Percentiles rank a stretch among this genome's conserved stretches.
Conservation (phyloP, 2,329 filamentous ascomycete genomes). For the Diaporthe sp. region DNA sequence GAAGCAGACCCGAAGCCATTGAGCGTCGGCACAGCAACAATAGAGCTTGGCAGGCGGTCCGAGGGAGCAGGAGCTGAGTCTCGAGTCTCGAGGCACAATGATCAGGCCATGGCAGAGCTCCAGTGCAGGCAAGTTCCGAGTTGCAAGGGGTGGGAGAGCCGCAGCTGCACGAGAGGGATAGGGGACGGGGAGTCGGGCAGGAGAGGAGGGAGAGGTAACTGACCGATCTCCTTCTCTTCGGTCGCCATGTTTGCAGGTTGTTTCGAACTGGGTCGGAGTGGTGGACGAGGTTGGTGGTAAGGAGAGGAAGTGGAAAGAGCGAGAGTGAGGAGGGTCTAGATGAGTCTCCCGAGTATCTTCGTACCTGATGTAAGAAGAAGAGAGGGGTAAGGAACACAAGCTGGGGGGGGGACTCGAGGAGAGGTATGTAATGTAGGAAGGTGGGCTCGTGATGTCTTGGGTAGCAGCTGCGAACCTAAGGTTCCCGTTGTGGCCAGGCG, state of each 20-base stretch:
- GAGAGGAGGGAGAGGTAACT: conserved; percentile 38
- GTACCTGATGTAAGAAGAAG: conserved; percentile 8
- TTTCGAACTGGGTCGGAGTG: neutral
- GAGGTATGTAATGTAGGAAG: conserved; percentile 11
- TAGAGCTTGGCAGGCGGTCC: neutral
- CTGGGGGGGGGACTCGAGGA: conserved; percentile 31
- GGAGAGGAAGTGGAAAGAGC: conserved; percentile 13
- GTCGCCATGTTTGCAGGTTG: conserved; percentile 47
- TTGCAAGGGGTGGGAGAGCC: neutral
- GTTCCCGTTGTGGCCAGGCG: conserved; percentile 26
- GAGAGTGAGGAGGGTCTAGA: conserved; percentile 25
- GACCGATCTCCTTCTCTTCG: conserved; percentile 52
- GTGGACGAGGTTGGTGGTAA: neutral
- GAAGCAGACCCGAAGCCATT: conserved; percentile 7
- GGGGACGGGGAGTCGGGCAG: neutral
- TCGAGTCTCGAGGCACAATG: neutral
- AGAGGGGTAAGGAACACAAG: conserved; percentile 24
- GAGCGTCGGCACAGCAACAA: neutral
- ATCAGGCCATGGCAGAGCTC: neutral
- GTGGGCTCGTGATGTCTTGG: conserved; percentile 29
- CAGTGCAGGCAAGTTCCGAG: neutral
- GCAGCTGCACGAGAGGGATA: neutral
- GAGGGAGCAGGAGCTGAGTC: neutral
- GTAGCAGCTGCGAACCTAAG: conserved; percentile 23
- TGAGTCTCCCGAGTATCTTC: conserved; percentile 4